phyloP scores from a whole-genome alignment of 768 basidiomycete species.

The Panellus pusillus region DNA sequence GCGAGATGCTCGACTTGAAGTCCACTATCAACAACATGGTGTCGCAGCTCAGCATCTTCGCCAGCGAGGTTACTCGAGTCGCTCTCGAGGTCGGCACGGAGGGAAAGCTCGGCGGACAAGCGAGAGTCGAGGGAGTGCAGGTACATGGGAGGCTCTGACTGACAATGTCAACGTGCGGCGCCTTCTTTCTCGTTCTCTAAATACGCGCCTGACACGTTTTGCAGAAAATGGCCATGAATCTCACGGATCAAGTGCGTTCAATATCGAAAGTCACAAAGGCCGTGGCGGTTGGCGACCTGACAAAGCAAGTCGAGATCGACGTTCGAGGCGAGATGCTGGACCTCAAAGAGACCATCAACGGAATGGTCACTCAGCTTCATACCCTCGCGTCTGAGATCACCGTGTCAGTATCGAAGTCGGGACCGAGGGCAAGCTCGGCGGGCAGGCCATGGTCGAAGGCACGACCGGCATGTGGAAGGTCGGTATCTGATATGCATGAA shows the following conservation, averaged over 20 bases:
- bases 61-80: slow-evolving; percentile 67
- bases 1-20: slow-evolving; percentile 87
- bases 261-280: slow-evolving; percentile 78
- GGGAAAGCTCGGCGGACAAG: slow-evolving; percentile 64
- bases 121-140: slow-evolving; percentile 67
- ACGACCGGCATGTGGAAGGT: too few species aligned
- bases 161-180: slow-evolving; percentile 63
- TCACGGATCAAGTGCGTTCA: slow-evolving; percentile 73
- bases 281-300: slow-evolving; percentile 72
- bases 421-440: too few species aligned
- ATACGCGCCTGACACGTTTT: slow-evolving; percentile 48
- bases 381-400: too few species aligned
- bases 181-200: slow-evolving; percentile 54
- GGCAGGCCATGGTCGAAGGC: too few species aligned
- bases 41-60: slow-evolving; percentile 53
- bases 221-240: slow-evolving; percentile 70
- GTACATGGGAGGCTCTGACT: slow-evolving; percentile 63
- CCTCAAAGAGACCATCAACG: too few species aligned
- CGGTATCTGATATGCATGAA: too few species aligned
- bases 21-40: slow-evolving; percentile 82
- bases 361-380: too few species aligned
- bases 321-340: slow-evolving; percentile 83
- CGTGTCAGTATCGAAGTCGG: too few species aligned
- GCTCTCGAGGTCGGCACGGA: slow-evolving; percentile 59
- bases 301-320: slow-evolving; percentile 73